Conservation (phyloP, 2,329 filamentous ascomycete species). For the Aspergillus intermedius region DNA sequence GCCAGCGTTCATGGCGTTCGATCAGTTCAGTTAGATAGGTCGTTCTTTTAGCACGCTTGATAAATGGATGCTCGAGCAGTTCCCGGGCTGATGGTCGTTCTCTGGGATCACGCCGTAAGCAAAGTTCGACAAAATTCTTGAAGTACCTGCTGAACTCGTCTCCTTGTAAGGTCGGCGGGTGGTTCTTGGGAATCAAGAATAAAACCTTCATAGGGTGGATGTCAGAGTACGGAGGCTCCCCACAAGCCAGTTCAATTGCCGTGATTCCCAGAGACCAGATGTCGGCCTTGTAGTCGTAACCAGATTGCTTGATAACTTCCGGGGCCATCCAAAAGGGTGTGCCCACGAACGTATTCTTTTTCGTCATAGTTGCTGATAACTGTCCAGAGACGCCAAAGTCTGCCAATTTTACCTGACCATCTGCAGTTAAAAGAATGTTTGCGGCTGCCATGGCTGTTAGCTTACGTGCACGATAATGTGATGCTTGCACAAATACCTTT, state of each 20-base stretch:
- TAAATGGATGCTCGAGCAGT: conserved; percentile 80
- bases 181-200: conserved; percentile 92
- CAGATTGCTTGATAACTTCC: conserved; percentile 96
- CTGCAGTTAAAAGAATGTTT: conserved; percentile 81
- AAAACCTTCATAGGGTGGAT: conserved; percentile 98
- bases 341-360: conserved; percentile 98
- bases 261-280: conserved; percentile 97
- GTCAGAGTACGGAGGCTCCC: conserved; percentile 89
- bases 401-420: conserved; percentile 91
- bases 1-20: conserved; percentile 82
- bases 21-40: conserved; percentile 96
- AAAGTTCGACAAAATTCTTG: conserved; percentile 78
- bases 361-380: conserved; percentile 95
- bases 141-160: conserved; percentile 70
- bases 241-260: conserved; percentile 81
- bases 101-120: conserved; percentile 79
- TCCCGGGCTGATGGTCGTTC: conserved; percentile 84
- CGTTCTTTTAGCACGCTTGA: conserved; percentile 86
- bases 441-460: conserved; percentile 57
- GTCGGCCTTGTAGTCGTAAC: conserved; percentile 95
- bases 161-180: conserved; percentile 72
- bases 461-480: not conserved
- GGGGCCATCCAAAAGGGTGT: conserved; percentile 99
- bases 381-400: conserved; percentile 97
- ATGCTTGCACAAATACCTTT: conserved; percentile 57